Percentiles rank a stretch among this genome's conserved stretches.
Conservation (phyloP, 2,329 filamentous ascomycete genomes). For the Camillea tinctor region DNA sequence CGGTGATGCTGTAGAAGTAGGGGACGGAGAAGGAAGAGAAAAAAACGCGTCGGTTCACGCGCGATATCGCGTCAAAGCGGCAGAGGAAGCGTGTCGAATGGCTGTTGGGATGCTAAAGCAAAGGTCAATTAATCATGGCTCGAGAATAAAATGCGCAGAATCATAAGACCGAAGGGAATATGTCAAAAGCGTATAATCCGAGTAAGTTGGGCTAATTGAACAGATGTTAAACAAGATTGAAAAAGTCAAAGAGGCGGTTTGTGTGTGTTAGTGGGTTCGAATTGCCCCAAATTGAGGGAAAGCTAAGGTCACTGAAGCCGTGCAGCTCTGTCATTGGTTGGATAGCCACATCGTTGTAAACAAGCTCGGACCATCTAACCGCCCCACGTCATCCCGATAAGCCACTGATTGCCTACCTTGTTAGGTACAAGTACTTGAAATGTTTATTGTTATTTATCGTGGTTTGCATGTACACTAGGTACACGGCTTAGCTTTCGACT, state of each 20-base stretch:
- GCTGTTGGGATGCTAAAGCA: conserved; percentile 1
- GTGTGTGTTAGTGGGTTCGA: conserved; percentile 7
- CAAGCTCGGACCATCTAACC: conserved; percentile 26
- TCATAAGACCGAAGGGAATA: conserved; percentile 4
- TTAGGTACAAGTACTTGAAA: no score
- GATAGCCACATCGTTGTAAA: conserved; percentile 22
- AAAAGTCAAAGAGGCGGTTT: conserved; percentile 8
- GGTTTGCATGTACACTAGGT: no score
- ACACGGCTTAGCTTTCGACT: no score
- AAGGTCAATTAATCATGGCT: conserved; percentile 25
- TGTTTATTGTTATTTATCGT: no score
- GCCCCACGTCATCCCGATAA: not conserved
- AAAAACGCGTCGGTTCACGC: conserved; percentile 25
- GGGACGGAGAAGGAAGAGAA: not conserved
- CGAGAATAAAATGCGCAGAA: conserved; percentile 1
- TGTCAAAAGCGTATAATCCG: conserved; percentile 5
- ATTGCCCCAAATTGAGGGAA: conserved; percentile 12
- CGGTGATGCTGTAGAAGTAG: not conserved
- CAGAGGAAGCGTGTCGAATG: conserved; percentile 1
- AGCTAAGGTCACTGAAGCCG: conserved; percentile 9
- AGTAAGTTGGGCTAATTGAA: no score
- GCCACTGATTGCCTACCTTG: not conserved
- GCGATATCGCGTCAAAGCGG: conserved; percentile 13
- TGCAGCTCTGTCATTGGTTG: conserved; percentile 21
- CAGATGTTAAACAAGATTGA: not conserved